phyloP scores from a whole-genome alignment of 2,329 filamentous ascomycete species.

The Pestalotiopsis sp. region DNA sequence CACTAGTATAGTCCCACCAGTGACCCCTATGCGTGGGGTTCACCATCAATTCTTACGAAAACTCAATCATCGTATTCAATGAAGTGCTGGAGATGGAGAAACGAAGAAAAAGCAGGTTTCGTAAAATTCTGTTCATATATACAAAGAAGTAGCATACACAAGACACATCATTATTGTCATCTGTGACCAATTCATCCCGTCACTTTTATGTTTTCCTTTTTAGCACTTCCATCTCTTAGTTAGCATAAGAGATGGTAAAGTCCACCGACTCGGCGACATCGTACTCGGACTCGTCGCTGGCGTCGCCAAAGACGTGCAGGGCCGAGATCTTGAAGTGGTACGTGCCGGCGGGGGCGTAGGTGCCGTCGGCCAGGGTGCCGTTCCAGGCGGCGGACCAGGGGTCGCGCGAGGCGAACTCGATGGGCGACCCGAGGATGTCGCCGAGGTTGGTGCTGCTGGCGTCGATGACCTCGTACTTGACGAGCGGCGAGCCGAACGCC shows the following conservation, averaged over 20 bases:
- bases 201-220: not conserved
- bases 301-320: conserved; percentile 53
- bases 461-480: conserved; percentile 48
- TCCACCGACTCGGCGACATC: conserved; percentile 42
- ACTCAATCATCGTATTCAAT: too few relatives aligned
- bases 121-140: conserved; percentile 2
- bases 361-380: conserved; percentile 47
- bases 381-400: conserved; percentile 39
- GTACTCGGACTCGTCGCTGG: conserved; percentile 45
- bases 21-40: too few relatives aligned
- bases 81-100: not conserved
- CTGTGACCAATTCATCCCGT: not conserved
- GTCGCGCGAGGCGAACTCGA: conserved; percentile 35
- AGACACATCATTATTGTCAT: not conserved
- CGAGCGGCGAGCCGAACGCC: conserved; percentile 45
- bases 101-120: not conserved
- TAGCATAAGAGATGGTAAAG: conserved; percentile 47
- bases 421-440: conserved; percentile 43
- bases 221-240: not conserved
- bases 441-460: conserved; percentile 34
- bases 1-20: too few relatives aligned
- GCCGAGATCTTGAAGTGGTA: conserved; percentile 53
- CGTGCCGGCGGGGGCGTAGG: conserved; percentile 47
- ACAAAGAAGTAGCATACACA: not conserved
- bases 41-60: too few relatives aligned